Evolutionary conservation across 768 basidiomycete species (phyloP), one percentile per base, ranked within the genome.

Genomic region (Pisolithus albus): DNA sequence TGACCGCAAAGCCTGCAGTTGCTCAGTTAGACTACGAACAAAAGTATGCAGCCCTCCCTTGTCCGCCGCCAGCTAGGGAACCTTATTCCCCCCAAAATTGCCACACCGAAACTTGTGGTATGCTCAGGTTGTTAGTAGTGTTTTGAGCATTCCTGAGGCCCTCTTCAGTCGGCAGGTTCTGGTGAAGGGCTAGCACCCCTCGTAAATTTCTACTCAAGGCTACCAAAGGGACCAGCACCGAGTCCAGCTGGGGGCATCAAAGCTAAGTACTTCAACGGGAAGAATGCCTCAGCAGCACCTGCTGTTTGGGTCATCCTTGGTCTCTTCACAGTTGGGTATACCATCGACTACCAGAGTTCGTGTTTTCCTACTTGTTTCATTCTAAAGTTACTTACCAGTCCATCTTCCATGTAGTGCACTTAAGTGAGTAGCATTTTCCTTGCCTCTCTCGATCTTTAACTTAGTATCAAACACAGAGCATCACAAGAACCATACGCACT

Each of bases 141-240:
- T 15, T 11, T 34, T 34, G 34, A 16, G 34, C 32, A 11, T 36
- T 47, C 40, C 46, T 34, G 47, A 56, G 54, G 50, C 61, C 52
- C 3, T n/a, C 13, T 15, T 54, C 61, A 93, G 92, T 83, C 88
- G 50, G 82, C 88, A 48, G 88, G 85, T 50, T 81, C 87, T 49
- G 90, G 91, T 41, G 82, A 81, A 41, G 83, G 88, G 56, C 86
- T 95, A 49, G 75, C 79, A 52, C 83, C 84, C 30, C 86, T 97
- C 64, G 92, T 96, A 57, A 83, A 91, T 59, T 97, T 96, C 73
- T 98, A 98, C 77, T 92, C 89, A 54, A 94, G 92, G 71, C 81
- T 98, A 46, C 95, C 93, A 58, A 97, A 97, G 69, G 94, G 94
- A 43, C 74, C 81, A 38, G 80, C 83, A 34, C 75, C 88, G 16